phyloP scores from a whole-genome alignment of 345 rosid species.

The Draba incana region DNA sequence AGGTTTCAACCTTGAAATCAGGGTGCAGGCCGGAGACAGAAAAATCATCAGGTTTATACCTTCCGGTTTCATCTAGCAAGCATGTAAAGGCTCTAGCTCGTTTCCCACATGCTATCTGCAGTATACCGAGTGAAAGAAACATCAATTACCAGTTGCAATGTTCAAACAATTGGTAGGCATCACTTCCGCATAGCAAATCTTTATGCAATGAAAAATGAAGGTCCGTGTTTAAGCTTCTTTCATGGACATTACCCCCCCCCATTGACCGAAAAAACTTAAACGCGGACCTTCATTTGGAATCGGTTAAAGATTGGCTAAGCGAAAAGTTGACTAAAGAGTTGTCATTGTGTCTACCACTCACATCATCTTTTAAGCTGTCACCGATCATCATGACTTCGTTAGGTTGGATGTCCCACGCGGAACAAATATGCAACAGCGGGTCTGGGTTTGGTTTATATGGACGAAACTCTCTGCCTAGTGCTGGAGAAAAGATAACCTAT shows the following conservation, averaged over 20 bases:
- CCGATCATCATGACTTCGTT: conserved; percentile 94
- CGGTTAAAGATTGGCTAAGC: conserved; percentile 53
- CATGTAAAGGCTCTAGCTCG: conserved; percentile 87
- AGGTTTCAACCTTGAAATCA: conserved; percentile 76
- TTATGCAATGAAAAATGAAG: conserved; percentile 65
- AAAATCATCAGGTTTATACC: conserved; percentile 60
- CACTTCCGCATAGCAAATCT: conserved; percentile 51
- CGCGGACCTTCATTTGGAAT: conserved; percentile 56
- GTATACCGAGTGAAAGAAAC: conserved; percentile 19
- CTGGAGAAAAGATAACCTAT: conserved; percentile 80
- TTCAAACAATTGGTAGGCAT: conserved; percentile 2
- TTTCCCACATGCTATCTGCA: conserved; percentile 87
- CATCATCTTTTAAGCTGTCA: conserved; percentile 98
- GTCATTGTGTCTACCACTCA: conserved; percentile 57
- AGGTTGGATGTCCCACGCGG: conserved; percentile 77
- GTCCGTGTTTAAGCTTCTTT: conserved; percentile 23
- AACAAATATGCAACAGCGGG: conserved; percentile 88
- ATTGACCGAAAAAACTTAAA: background rate
- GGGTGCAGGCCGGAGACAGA: conserved; percentile 56
- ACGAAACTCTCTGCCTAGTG: conserved; percentile 93
- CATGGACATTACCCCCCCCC: background rate
- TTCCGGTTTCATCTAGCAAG: conserved; percentile 83
- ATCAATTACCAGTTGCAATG: conserved; percentile 1
- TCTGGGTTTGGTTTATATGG: conserved; percentile 94
- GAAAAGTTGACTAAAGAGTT: conserved; percentile 54